phyloP scores from a whole-genome alignment of 208 protist genomes.

The Kentomonas sorsogonicus region DNA sequence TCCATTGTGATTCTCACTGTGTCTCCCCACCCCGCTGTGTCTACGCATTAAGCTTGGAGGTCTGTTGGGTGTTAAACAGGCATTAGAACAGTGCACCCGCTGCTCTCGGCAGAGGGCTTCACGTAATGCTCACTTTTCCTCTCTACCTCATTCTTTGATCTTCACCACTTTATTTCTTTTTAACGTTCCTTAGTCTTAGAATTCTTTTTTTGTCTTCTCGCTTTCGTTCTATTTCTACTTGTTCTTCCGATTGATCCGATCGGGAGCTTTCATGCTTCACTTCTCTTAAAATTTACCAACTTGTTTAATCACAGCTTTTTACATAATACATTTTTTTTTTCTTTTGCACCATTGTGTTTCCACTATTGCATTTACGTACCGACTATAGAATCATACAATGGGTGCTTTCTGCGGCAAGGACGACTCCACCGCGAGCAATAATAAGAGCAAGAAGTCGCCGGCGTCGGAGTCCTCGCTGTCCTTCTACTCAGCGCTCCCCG shows the following conservation, averaged over 20 bases:
- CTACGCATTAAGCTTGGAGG: too few relatives aligned
- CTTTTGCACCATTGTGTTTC: neutral
- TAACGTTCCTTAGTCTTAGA: neutral
- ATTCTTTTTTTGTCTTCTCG: conserved; percentile 2
- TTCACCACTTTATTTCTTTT: neutral
- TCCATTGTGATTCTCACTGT: too few relatives aligned
- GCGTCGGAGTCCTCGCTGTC: conserved; percentile 9
- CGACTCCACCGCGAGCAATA: conserved; percentile 1
- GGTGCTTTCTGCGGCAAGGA: neutral
- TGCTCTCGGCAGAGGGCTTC: too few relatives aligned
- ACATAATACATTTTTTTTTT: too few relatives aligned
- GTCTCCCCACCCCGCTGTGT: too few relatives aligned
- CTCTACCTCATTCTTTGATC: conserved; percentile 9
- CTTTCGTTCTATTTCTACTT: neutral
- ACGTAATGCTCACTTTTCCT: conserved; percentile 6
- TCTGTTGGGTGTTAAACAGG: too few relatives aligned
- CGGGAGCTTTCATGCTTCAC: too few relatives aligned
- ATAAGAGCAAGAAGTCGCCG: neutral
- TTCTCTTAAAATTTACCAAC: too few relatives aligned
- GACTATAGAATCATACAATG: neutral
- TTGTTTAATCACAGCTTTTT: too few relatives aligned
- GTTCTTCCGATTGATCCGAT: too few relatives aligned
- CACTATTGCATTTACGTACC: neutral
- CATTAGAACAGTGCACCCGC: too few relatives aligned
- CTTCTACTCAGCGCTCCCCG: conserved; percentile 25